A percentile compares a stretch with the other conserved stretches of the same genome.
Conservation (phyloP, 139 green algal genomes). For the Chlamydomonas sphaeroides region DNA sequence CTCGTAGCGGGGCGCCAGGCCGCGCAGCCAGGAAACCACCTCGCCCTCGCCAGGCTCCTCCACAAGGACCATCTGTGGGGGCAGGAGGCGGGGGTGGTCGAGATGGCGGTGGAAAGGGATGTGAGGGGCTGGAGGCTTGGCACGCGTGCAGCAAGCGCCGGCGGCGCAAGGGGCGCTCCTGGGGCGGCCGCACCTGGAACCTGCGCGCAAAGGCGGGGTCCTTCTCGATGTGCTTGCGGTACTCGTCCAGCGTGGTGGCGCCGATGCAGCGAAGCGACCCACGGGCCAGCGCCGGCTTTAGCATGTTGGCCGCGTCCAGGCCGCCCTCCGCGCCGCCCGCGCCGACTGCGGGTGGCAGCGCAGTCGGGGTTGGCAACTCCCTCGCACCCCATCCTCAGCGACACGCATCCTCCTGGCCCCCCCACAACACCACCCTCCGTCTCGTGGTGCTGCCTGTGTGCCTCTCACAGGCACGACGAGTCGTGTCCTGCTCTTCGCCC, state of each 20-base stretch:
- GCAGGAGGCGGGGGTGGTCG: too few relatives aligned
- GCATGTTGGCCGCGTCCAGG: constrained; percentile 83
- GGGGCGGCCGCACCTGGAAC: constrained; percentile 83
- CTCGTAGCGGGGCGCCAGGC: constrained; percentile 85
- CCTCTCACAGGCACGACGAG: too few relatives aligned
- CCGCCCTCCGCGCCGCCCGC: constrained; percentile 69
- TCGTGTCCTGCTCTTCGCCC: too few relatives aligned
- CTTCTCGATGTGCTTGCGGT: constrained; percentile 87
- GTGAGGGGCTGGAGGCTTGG: too few relatives aligned
- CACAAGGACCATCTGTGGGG: constrained; percentile 80
- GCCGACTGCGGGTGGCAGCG: constrained; percentile 50
- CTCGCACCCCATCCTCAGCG: too few relatives aligned
- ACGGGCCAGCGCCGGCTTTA: constrained; percentile 87
- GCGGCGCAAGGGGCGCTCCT: too few relatives aligned
- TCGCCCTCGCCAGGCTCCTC: constrained; percentile 78
- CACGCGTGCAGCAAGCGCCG: too few relatives aligned
- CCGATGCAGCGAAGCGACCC: constrained; percentile 79
- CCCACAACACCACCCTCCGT: too few relatives aligned
- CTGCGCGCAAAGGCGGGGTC: constrained; percentile 87
- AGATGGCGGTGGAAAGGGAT: too few relatives aligned
- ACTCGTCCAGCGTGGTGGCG: constrained; percentile 93
- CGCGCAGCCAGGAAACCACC: constrained; percentile 77
- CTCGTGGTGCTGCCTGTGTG: too few relatives aligned
- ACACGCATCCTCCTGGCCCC: too few relatives aligned
- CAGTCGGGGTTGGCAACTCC: too few relatives aligned